Percentiles rank a stretch among this genome's conserved stretches.
Conservation (phyloP, 1,284 basidiomycete genomes). For the Ustilago lituana region DNA sequence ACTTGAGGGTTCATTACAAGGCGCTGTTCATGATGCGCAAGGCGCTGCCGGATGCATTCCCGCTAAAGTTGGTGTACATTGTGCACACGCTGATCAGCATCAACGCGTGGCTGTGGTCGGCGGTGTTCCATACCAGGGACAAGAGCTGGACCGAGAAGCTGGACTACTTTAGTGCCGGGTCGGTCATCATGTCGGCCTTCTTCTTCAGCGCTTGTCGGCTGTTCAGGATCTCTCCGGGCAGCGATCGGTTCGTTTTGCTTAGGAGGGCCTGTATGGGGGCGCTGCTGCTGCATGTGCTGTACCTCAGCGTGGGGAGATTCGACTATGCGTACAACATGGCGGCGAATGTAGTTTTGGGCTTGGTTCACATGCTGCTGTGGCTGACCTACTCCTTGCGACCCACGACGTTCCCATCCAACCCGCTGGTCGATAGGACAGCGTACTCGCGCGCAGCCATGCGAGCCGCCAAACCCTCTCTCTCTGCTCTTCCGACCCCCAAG, state of each 20-base stretch:
- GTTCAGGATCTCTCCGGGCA: conserved; percentile 56
- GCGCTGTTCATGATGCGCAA: conserved; percentile 45
- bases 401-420: conserved; percentile 38
- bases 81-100: conserved; percentile 78
- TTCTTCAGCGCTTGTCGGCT: conserved; percentile 71
- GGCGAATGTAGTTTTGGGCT: conserved; percentile 82
- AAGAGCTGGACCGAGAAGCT: conserved; percentile 83
- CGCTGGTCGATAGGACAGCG: conserved; percentile 42
- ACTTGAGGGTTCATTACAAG: conserved; percentile 73
- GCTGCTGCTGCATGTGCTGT: conserved; percentile 74
- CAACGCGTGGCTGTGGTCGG: conserved; percentile 92
- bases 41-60: conserved; percentile 56
- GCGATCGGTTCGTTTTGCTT: conserved; percentile 36
- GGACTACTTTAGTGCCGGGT: conserved; percentile 94
- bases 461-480: conserved; percentile 70
- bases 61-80: conserved; percentile 77
- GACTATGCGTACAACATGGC: conserved; percentile 95
- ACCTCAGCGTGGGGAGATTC: conserved; percentile 80
- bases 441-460: conserved; percentile 68
- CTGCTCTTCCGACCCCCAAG: conserved; percentile 31
- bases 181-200: conserved; percentile 76
- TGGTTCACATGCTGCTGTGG: conserved; percentile 82
- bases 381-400: conserved; percentile 66
- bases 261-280: conserved; percentile 45
- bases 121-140: conserved; percentile 92